These are phyloP conservation scores for Saccharomycopsis javanensis DNA, from an alignment of 805 yeast species.

Conservation along the genomic window DNA sequence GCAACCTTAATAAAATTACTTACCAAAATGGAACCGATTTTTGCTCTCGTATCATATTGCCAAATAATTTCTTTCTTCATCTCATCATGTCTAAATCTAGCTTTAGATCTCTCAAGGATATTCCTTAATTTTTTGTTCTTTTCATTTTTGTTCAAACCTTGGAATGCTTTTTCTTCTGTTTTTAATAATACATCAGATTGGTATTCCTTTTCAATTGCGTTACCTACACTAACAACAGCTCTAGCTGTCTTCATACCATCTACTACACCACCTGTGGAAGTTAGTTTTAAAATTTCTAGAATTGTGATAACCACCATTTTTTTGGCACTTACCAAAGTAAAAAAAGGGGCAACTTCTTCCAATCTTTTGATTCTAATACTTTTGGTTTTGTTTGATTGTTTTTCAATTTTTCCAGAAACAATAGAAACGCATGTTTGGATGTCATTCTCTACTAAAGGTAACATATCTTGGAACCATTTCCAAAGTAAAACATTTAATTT, in stretches of 20 bases:
- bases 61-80: constrained; percentile 33
- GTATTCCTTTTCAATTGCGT: constrained; percentile 76
- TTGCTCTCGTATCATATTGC: constrained; percentile 52
- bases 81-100: constrained; percentile 29
- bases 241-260: constrained; percentile 81
- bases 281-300: constrained; percentile 65
- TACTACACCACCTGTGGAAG: constrained; percentile 62
- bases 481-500: constrained; percentile 67
- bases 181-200: constrained; percentile 56
- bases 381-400: background rate
- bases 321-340: constrained; percentile 63
- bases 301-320: constrained; percentile 79
- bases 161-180: constrained; percentile 45
- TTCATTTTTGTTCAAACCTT: constrained; percentile 36
- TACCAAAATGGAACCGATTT: constrained; percentile 72
- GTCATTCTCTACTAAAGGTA: constrained; percentile 64
- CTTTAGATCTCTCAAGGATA: constrained; percentile 31
- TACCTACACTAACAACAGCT: constrained; percentile 73
- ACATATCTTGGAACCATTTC: constrained; percentile 72
- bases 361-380: constrained; percentile 30
- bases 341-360: constrained; percentile 64
- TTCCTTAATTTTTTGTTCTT: constrained; percentile 35
- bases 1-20: constrained; percentile 75
- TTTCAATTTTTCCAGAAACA: background rate
- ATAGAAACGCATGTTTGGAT: constrained; percentile 40